Conservation (phyloP, 2,329 filamentous ascomycete species). For the Ceratocystis ficicola region DNA sequence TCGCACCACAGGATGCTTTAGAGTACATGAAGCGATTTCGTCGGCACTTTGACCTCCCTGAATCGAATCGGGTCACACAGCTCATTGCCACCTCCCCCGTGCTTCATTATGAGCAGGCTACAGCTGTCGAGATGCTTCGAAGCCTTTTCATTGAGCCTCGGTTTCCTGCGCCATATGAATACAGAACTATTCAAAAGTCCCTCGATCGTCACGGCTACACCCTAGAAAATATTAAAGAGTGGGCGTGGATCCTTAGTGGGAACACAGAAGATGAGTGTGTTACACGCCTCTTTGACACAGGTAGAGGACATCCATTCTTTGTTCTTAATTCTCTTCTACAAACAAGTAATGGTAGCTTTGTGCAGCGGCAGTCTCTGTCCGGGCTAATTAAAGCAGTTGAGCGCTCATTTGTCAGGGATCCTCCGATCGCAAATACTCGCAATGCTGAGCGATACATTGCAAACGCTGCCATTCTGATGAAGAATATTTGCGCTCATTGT, state of each 20-base stretch:
- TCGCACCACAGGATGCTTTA: slow-evolving; percentile 5
- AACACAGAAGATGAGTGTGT: slow-evolving; percentile 17
- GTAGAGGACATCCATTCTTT: slow-evolving; percentile 9
- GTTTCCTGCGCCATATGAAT: neutral
- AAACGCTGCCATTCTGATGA: slow-evolving; percentile 12
- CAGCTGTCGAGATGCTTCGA: slow-evolving; percentile 15
- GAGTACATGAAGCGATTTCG: slow-evolving; percentile 19
- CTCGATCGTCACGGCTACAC: slow-evolving; percentile 6
- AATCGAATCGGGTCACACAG: slow-evolving; percentile 9
- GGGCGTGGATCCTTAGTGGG: slow-evolving; percentile 16
- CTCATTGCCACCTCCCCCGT: slow-evolving; percentile 8
- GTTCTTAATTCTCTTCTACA: slow-evolving; percentile 17
- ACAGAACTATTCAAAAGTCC: neutral
- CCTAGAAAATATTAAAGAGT: slow-evolving; percentile 13
- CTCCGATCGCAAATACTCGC: neutral
- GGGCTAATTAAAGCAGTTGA: slow-evolving; percentile 2
- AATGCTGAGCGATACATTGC: slow-evolving; percentile 4
- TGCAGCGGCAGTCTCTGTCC: slow-evolving; percentile 14
- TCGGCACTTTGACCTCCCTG: neutral
- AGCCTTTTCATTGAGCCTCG: neutral
- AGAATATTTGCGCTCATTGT: slow-evolving; percentile 20
- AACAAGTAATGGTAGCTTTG: slow-evolving; percentile 13
- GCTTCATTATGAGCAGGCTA: slow-evolving; percentile 9
- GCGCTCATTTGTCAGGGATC: slow-evolving; percentile 13
- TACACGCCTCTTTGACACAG: neutral